Percentiles rank a stretch among this genome's conserved stretches.
Evolutionary conservation across 2,329 filamentous ascomycete species (phyloP).

Genomic region (Cercospora sesami): DNA sequence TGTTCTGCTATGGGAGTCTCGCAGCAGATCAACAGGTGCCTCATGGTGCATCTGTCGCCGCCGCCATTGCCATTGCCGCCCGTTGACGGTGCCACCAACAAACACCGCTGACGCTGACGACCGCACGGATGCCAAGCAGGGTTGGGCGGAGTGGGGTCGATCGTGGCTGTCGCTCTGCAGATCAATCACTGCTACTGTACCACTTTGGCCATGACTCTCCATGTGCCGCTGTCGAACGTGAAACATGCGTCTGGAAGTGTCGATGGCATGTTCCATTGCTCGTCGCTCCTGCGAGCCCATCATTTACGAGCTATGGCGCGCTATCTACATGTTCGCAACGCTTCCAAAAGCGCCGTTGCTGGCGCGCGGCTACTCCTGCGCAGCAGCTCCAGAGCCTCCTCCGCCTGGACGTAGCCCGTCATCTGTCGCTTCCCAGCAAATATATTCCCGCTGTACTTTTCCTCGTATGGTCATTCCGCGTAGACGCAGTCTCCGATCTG

Average conservation of each 20-base stretch:
- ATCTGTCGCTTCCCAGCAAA: background rate
- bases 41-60: background rate
- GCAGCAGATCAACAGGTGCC: background rate
- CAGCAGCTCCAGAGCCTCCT: background rate
- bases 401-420: background rate
- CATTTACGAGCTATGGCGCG: background rate
- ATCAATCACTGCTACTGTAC: background rate
- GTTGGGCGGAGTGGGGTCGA: conserved; percentile 1
- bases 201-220: background rate
- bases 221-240: background rate
- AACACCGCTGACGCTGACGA: background rate
- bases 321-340: conserved; percentile 16
- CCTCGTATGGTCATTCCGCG: conserved; percentile 4
- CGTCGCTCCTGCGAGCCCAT: background rate
- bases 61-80: background rate
- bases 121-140: background rate
- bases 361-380: conserved; percentile 2
- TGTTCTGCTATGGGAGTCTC: background rate
- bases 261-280: background rate
- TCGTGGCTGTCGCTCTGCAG: background rate
- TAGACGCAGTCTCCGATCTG: background rate
- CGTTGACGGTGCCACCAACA: background rate
- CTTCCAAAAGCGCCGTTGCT: conserved; percentile 16
- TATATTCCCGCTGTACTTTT: conserved; percentile 4
- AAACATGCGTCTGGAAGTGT: background rate